Base-by-base conservation (phyloP, 75 land plant species). In the Ceratopteris richardii region DNA sequence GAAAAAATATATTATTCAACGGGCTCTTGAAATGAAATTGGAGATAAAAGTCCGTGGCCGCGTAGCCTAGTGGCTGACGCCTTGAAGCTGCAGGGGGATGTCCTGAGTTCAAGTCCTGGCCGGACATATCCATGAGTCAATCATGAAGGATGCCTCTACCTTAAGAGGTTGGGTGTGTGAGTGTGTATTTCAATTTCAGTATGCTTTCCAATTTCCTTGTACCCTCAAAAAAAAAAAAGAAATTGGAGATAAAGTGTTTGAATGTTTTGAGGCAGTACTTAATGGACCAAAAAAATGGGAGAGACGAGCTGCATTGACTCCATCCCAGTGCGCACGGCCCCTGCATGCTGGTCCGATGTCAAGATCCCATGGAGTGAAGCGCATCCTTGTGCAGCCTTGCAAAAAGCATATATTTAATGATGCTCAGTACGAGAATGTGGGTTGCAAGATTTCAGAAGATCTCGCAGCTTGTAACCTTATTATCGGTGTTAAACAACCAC, bases 401-500 rank as follows among this genome's bases (percentile, higher is more conserved):
- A 84, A 88, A 6, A 87, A 84, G 65, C 81, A 97, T 16, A 78
- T 95, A 22, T 62, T 75, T 72, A 81, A 80, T 44, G 97, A 95
- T 68, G 62, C 70, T 23, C 73, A 75, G n/a, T 95, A 87, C 58
- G 85, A 84, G 59, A 93, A 95, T 57, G 86, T 81, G 56, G 99
- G 99, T 10, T 95, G 99, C 77, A 82, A 87, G 39, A 80, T 95
- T 31, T 87, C 97, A 27, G 82, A 90, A 7, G 99, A 95, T 66
- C 63, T 95, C 18, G 90, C 97, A 17, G 86, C 81, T 56, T 95
- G 99, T 77, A 89, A 92, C 28, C 89, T 95, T 36, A 76, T 95
- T 37, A 30, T 95, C 31, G 99, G 99, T 6, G 66, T 95, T 24
- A 95, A 95, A 50, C 99, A 83, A 65, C 99, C 99, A 31, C 69